Percentiles rank a stretch among this genome's conserved stretches.
These are phyloP conservation scores for Kwoniella dejecticola DNA, from an alignment of 768 basidiomycete species.

Conservation along the genomic window DNA sequence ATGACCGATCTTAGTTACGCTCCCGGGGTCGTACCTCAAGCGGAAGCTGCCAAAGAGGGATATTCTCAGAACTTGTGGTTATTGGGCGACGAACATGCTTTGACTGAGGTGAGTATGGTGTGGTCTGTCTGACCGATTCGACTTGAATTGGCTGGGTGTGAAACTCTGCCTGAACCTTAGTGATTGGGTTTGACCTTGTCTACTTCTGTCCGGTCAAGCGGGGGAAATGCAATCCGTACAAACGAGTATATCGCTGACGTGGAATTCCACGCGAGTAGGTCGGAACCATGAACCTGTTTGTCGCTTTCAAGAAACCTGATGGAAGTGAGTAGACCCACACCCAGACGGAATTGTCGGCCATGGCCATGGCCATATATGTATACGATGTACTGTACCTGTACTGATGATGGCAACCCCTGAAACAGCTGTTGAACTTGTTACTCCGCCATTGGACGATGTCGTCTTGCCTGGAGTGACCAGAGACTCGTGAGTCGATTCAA, in stretches of 20 bases:
- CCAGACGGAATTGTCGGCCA: not conserved
- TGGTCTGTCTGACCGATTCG: not conserved
- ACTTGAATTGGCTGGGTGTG: too few relatives aligned
- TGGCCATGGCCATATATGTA: not conserved
- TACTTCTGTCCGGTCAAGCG: too few relatives aligned
- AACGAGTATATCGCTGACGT: not conserved
- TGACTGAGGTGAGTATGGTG: conserved; percentile 59
- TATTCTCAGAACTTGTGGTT: conserved; percentile 82
- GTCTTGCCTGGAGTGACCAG: conserved; percentile 92
- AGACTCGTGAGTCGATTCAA: conserved; percentile 65
- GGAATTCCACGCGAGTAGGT: conserved; percentile 48
- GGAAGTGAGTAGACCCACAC: conserved; percentile 52
- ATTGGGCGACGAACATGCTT: conserved; percentile 63
- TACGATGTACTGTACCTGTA: not conserved
- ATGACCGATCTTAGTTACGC: too few relatives aligned
- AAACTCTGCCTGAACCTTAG: too few relatives aligned
- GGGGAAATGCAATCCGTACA: too few relatives aligned
- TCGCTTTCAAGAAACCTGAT: conserved; percentile 65
- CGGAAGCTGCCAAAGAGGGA: conserved; percentile 66
- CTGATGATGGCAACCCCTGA: not conserved
- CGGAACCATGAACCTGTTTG: conserved; percentile 84
- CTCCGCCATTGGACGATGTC: conserved; percentile 85
- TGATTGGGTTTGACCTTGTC: too few relatives aligned
- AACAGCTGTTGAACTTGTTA: conserved; percentile 75
- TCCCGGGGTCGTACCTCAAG: conserved; percentile 76